phyloP scores from a whole-genome alignment of 202 grass and related monocot genomes.

The Setaria viridis region DNA sequence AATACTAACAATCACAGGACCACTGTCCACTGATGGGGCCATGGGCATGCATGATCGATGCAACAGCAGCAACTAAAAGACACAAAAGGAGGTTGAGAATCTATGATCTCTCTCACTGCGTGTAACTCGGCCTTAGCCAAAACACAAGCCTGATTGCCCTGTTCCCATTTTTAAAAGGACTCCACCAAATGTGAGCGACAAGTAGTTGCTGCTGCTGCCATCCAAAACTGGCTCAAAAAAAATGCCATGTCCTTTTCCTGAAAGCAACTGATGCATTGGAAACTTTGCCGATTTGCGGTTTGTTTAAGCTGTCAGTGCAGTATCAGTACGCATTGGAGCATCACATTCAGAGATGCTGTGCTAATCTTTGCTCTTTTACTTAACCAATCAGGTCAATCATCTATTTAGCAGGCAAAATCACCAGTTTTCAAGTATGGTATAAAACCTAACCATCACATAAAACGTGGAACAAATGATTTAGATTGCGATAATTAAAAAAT shows the following conservation, averaged over 20 bases:
- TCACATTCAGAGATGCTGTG: constrained; percentile 17
- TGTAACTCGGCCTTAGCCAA: constrained; percentile 38
- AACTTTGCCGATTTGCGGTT: not conserved
- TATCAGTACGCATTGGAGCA: not conserved
- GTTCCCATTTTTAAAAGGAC: constrained; percentile 29
- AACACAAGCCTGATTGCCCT: constrained; percentile 9
- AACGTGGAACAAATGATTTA: constrained; percentile 1
- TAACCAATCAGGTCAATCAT: constrained; percentile 3
- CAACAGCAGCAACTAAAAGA: constrained; percentile 37
- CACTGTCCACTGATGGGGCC: constrained; percentile 22
- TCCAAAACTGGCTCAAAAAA: not conserved
- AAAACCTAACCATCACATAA: not conserved
- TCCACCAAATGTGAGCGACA: constrained; percentile 30
- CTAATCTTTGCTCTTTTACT: not conserved
- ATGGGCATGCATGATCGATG: constrained; percentile 15
- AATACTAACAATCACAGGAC: constrained; percentile 26
- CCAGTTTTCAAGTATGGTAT: not conserved
- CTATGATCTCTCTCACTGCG: constrained; percentile 16
- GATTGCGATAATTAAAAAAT: not conserved
- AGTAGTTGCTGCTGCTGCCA: constrained; percentile 7
- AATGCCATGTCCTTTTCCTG: constrained; percentile 29
- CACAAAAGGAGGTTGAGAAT: constrained; percentile 39
- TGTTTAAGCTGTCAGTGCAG: constrained; percentile 25
- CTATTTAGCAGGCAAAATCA: not conserved
- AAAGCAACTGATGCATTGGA: constrained; percentile 24